Evolutionary conservation across 2,329 filamentous ascomycete species (phyloP).

Genomic region (Neonectria magnoliae): DNA sequence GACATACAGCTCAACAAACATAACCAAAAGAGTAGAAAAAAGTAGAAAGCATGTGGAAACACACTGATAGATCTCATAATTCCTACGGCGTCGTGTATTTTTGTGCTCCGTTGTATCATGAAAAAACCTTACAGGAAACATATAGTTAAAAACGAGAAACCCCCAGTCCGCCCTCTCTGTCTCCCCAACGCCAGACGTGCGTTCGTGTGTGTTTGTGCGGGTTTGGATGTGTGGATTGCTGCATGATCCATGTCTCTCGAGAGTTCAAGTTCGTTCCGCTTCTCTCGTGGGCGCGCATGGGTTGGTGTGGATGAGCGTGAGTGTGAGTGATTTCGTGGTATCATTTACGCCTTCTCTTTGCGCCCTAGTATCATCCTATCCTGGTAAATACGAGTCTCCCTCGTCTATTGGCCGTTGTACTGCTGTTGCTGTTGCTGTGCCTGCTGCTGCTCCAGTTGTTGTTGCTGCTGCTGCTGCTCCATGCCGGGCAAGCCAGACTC

Average conservation of each 20-base stretch:
- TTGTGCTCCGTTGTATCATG: conserved; percentile 37
- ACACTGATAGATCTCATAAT: conserved; percentile 11
- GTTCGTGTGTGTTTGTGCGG: conserved; percentile 34
- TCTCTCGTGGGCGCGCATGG: conserved; percentile 10
- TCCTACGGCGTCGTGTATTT: conserved; percentile 40
- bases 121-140: conserved; percentile 28
- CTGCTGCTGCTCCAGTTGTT: conserved; percentile 36
- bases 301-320: conserved; percentile 23
- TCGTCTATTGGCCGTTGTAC: conserved; percentile 48
- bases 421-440: conserved; percentile 47
- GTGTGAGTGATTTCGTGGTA: conserved; percentile 49
- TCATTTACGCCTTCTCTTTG: conserved; percentile 44
- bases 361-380: conserved; percentile 32
- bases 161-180: conserved; percentile 32
- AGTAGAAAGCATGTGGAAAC: background rate
- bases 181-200: conserved; percentile 46
- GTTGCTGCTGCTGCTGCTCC: conserved; percentile 44
- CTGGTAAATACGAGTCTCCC: conserved; percentile 47
- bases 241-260: conserved; percentile 27
- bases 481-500: conserved; percentile 62
- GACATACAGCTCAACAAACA: background rate
- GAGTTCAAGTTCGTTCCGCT: conserved; percentile 13
- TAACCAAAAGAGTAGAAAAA: background rate
- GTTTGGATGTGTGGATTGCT: conserved; percentile 24
- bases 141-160: conserved; percentile 31